These are phyloP conservation scores for Piper betle DNA, from an alignment of 164 flowering plant species.

Conservation along the genomic window DNA sequence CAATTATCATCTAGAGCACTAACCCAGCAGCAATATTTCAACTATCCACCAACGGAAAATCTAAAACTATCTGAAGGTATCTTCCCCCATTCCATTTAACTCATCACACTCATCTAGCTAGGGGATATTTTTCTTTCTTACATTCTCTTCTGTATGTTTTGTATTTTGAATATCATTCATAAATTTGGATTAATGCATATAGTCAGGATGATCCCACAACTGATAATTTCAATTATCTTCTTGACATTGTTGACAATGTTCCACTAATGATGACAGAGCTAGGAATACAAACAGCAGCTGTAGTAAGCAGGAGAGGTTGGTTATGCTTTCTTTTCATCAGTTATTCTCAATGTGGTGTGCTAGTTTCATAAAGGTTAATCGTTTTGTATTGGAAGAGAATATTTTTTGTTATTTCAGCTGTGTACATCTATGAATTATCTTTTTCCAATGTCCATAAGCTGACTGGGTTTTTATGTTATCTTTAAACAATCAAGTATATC, in stretches of 20 bases:
- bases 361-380: no score
- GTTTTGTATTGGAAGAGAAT: background rate
- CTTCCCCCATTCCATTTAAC: background rate
- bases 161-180: background rate
- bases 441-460: no score
- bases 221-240: slow-evolving; percentile 21
- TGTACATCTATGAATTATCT: no score
- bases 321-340: background rate
- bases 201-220: slow-evolving; percentile 20
- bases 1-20: slow-evolving; percentile 22
- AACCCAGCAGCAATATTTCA: slow-evolving; percentile 20
- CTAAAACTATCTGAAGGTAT: slow-evolving; percentile 33
- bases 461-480: no score
- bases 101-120: background rate
- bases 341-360: no score
- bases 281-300: slow-evolving; percentile 20
- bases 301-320: slow-evolving; percentile 39
- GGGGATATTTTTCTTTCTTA: no score
- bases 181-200: slow-evolving; percentile 10
- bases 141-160: background rate
- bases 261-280: slow-evolving; percentile 24
- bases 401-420: no score
- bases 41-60: slow-evolving; percentile 37
- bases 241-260: slow-evolving; percentile 31
- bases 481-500: no score